Base-by-base conservation (phyloP, 371 early-diverging fungal species). In the Vairimorpha necatrix region DNA sequence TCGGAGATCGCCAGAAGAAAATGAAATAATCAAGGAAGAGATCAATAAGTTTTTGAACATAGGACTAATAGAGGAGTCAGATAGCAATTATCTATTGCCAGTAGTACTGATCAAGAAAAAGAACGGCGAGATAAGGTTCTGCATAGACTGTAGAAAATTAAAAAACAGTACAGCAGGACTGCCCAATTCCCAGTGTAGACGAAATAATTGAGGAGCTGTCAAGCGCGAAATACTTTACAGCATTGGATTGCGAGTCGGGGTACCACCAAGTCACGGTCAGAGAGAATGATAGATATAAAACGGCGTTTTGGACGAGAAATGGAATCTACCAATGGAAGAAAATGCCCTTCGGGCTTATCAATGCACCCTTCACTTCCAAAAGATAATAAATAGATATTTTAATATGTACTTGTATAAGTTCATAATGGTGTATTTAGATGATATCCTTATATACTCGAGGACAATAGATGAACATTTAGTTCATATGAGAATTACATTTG, bases 161-260 rank as follows among this genome's bases (percentile, higher is more conserved):
- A 75, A 75, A 50, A 53, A 34, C 16, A 20, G 58, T 16, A 33
- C 33, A 28, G 13, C 16, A 76, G 22, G n/a, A 32, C 9, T 70
- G 30, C 47, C 4, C 33, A 24, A 22, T 70, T 9, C 76, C 76
- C 6, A 56, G 53, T 22, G 39, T 76, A n/a, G 0, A 39, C 3
- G 63, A 61, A 53, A 69, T 70, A 6, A 7, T 63, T 6, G 39
- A 34, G 2, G 42, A 18, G 3, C 36, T 76, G 14, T 2, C 14
- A 2, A 34, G 36, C 22, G n/a, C 13, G 33, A 20, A 24, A 56
- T 48, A 26, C 28, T 70, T 76, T 39, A 26, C 65, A 0, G 24
- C 2, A 42, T 6, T 76, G 54, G 71, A 76, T 48, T 30, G 63
- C 13, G 66, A 61, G 46, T 58, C 53, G 36, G 71, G 76, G 7